A percentile compares a stretch with the other conserved stretches of the same genome.
Conservation (phyloP, 2,329 filamentous ascomycete genomes). For the Trichoderma harzianum region DNA sequence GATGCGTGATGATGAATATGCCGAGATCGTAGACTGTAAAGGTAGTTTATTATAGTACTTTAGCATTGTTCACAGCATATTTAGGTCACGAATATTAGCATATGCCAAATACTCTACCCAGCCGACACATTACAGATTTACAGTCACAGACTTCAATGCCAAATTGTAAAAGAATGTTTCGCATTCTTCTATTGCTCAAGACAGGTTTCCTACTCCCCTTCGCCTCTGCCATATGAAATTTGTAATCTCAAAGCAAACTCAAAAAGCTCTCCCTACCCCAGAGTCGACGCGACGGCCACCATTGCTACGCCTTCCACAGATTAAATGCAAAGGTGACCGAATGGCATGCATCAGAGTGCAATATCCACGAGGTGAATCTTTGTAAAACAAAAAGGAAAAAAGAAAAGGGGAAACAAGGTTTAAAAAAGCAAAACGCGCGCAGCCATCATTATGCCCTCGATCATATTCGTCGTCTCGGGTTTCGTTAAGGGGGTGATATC, state of each 20-base stretch:
- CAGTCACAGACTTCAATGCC: neutral
- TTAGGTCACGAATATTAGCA: neutral
- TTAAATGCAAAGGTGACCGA: constrained; percentile 10
- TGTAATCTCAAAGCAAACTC: neutral
- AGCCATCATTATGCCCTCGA: constrained; percentile 21
- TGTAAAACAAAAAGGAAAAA: constrained; percentile 18
- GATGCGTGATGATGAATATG: neutral
- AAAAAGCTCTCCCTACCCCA: neutral
- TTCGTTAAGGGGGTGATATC: constrained; percentile 20
- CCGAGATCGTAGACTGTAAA: neutral
- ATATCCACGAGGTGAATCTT: neutral
- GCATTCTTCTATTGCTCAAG: constrained; percentile 9
- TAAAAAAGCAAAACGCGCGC: neutral
- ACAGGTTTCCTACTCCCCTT: constrained; percentile 16
- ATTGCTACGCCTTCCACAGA: constrained; percentile 14
- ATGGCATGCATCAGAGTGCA: constrained; percentile 7
- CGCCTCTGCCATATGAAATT: constrained; percentile 14
- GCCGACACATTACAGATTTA: neutral
- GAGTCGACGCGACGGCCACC: neutral
- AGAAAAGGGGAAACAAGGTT: neutral
- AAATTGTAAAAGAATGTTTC: neutral
- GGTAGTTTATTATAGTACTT: neutral
- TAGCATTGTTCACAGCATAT: neutral
- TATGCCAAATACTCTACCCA: neutral
- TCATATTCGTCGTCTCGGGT: constrained; percentile 24